phyloP scores from a whole-genome alignment of 306 rosid genomes.

The Betula pendula region DNA sequence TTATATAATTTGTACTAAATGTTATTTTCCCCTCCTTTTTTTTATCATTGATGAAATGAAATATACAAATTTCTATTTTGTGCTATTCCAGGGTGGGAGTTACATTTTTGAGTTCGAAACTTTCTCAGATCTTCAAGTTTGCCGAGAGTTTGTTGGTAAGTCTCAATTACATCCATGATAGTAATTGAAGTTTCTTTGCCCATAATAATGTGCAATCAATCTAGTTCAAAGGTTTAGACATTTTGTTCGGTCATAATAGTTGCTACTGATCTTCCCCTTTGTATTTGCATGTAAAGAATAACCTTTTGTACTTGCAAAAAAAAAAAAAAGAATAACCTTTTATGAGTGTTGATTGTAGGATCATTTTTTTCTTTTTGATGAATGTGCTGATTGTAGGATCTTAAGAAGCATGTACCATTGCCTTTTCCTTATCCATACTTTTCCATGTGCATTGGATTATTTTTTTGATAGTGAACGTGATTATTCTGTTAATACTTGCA shows the following conservation, averaged over 20 bases:
- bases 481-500: slow-evolving; percentile 18
- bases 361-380: too few species aligned
- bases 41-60: slow-evolving; percentile 13
- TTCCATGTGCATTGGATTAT: not conserved
- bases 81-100: slow-evolving; percentile 66
- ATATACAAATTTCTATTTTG: slow-evolving; percentile 1
- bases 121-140: slow-evolving; percentile 73
- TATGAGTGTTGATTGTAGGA: not conserved
- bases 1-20: slow-evolving; percentile 2
- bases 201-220: slow-evolving; percentile 3
- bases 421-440: not conserved
- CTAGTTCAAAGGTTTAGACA: slow-evolving; percentile 7
- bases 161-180: slow-evolving; percentile 2
- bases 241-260: not conserved
- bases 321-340: not conserved
- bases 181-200: slow-evolving; percentile 4
- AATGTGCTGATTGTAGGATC: not conserved
- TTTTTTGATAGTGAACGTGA: not conserved
- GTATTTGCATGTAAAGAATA: not conserved
- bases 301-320: not conserved
- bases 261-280: not conserved
- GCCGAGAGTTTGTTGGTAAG: slow-evolving; percentile 87
- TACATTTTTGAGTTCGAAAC: slow-evolving; percentile 83
- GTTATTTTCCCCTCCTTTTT: not conserved
- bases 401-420: not conserved